A percentile compares a stretch with the other conserved stretches of the same genome.
phyloP scores from a whole-genome alignment of 805 yeast species.

The Yarrowia hollandica region DNA sequence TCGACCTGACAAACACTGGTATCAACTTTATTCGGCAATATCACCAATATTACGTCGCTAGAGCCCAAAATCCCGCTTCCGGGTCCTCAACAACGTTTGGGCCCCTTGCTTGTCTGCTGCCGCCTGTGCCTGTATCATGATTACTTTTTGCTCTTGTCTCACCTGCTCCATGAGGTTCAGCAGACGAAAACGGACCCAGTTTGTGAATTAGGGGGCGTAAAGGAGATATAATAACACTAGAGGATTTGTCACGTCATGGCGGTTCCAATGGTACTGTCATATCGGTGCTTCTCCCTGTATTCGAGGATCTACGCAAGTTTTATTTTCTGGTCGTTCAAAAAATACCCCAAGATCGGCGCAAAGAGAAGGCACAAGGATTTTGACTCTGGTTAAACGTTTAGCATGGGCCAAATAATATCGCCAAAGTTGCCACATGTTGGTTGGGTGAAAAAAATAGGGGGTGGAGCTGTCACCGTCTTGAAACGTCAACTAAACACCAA shows the following conservation, averaged over 20 bases:
- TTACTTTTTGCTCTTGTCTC: neutral
- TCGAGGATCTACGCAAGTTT: neutral
- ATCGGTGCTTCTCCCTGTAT: neutral
- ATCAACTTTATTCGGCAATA: neutral
- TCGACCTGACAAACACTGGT: neutral
- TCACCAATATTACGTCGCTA: neutral
- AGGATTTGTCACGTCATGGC: too few relatives aligned
- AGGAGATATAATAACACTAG: too few relatives aligned
- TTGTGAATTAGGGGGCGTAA: too few relatives aligned
- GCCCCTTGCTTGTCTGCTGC: slow-evolving; percentile 10
- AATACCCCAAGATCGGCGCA: neutral
- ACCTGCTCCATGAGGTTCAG: too few relatives aligned
- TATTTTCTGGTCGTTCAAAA: too few relatives aligned
- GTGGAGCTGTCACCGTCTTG: too few relatives aligned
- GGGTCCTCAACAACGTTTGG: neutral
- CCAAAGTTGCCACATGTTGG: too few relatives aligned
- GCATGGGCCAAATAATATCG: neutral
- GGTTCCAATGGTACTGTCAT: too few relatives aligned
- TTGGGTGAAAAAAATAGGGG: too few relatives aligned
- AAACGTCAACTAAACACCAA: too few relatives aligned
- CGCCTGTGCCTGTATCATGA: neutral
- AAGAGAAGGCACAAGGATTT: too few relatives aligned
- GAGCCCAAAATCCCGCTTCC: neutral
- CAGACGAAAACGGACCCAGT: too few relatives aligned
- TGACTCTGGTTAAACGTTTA: neutral